phyloP scores from a whole-genome alignment of 2,329 filamentous ascomycete genomes.

The Cryphonectria parasitica region DNA sequence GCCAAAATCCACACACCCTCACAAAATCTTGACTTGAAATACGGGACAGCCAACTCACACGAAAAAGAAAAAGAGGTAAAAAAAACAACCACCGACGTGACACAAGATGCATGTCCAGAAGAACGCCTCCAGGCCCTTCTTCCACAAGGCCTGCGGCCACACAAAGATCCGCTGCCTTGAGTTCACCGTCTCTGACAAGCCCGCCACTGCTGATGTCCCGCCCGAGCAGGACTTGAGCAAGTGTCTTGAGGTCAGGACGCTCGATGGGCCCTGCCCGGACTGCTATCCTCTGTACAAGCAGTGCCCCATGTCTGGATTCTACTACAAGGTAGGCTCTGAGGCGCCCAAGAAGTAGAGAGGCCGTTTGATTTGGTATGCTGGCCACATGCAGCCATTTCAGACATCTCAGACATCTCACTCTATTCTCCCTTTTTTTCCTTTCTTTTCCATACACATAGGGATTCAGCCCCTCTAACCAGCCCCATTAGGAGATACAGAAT shows the following conservation, averaged over 20 bases:
- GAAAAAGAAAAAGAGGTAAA: too few relatives aligned
- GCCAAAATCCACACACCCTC: too few relatives aligned
- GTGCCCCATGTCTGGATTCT: constrained; percentile 1
- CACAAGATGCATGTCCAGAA: neutral
- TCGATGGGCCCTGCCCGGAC: neutral
- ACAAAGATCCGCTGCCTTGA: constrained; percentile 10
- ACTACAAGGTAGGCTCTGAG: neutral
- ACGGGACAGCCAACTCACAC: too few relatives aligned
- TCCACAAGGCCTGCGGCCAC: constrained; percentile 9
- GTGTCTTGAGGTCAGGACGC: neutral
- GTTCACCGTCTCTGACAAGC: neutral
- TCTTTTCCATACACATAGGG: too few relatives aligned
- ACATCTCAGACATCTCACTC: too few relatives aligned
- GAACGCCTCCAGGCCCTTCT: constrained; percentile 1
- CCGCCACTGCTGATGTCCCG: neutral
- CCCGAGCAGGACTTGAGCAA: neutral
- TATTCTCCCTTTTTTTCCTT: too few relatives aligned
- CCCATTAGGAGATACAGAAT: neutral
- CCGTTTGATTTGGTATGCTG: neutral
- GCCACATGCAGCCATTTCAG: neutral
- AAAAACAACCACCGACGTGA: neutral
- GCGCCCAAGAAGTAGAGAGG: neutral
- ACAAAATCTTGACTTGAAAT: too few relatives aligned
- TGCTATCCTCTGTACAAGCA: constrained; percentile 1
- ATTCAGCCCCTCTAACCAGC: neutral